Evolutionary conservation across 2,329 filamentous ascomycete species (phyloP).

Genomic region (Leptoxyphium fumago): DNA sequence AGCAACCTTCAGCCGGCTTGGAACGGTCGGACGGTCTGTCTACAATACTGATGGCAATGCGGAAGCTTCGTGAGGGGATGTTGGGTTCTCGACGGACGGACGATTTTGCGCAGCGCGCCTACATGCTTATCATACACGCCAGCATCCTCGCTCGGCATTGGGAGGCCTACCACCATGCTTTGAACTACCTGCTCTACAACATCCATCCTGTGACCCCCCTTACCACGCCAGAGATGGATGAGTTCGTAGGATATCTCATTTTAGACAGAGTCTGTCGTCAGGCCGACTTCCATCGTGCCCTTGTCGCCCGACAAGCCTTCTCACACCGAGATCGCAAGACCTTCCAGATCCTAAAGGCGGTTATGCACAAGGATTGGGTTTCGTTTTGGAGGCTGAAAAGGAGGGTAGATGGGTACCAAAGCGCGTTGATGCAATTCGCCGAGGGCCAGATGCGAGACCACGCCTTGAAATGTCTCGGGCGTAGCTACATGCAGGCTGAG

Average conservation of each 20-base stretch:
- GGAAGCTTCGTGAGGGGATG: slow-evolving; percentile 84
- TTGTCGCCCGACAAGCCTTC: slow-evolving; percentile 47
- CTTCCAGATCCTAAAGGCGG: slow-evolving; percentile 49
- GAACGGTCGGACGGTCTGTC: slow-evolving; percentile 45
- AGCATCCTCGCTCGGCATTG: slow-evolving; percentile 68
- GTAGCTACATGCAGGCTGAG: slow-evolving; percentile 64
- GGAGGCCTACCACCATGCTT: slow-evolving; percentile 79
- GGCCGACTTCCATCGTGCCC: slow-evolving; percentile 58
- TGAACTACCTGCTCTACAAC: slow-evolving; percentile 59
- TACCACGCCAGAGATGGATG: slow-evolving; percentile 55
- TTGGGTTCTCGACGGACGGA: slow-evolving; percentile 63
- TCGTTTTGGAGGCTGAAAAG: slow-evolving; percentile 57
- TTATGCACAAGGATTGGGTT: slow-evolving; percentile 73
- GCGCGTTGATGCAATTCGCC: slow-evolving; percentile 67
- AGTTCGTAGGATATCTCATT: slow-evolving; percentile 67
- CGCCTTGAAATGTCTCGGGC: slow-evolving; percentile 73
- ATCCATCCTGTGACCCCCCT: slow-evolving; percentile 56
- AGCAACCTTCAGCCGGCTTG: slow-evolving; percentile 6
- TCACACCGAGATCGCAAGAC: slow-evolving; percentile 51
- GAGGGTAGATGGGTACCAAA: slow-evolving; percentile 65
- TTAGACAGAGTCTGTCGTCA: slow-evolving; percentile 82
- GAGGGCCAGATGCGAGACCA: slow-evolving; percentile 59
- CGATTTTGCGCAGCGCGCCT: slow-evolving; percentile 72
- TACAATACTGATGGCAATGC: slow-evolving; percentile 65
- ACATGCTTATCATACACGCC: slow-evolving; percentile 80